Conservation (phyloP, 352 stramenopile species). For the Globisporangium apiculatum region DNA sequence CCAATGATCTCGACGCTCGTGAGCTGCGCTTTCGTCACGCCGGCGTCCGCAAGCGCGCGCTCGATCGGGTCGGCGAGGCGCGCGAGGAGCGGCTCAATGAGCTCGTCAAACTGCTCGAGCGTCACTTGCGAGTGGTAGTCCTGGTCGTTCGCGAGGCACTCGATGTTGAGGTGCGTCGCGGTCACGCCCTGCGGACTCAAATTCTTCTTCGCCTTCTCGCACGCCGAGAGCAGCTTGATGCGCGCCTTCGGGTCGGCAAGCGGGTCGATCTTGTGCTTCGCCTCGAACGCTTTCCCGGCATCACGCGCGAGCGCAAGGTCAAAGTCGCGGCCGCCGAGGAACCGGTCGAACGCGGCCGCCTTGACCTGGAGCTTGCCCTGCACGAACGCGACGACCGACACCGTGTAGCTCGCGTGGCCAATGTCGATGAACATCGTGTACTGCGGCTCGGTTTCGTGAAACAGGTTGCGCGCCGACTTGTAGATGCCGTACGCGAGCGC, state of each 20-base stretch:
- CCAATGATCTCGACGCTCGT: constrained; percentile 94
- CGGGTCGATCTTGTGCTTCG: constrained; percentile 94
- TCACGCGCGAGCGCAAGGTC: constrained; percentile 94
- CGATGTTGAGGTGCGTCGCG: constrained; percentile 94
- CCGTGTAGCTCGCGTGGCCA: constrained; percentile 91
- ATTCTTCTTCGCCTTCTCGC: constrained; percentile 99
- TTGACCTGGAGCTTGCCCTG: constrained; percentile 96
- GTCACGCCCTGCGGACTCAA: constrained; percentile 95
- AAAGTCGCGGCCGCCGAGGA: constrained; percentile 96
- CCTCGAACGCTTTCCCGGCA: constrained; percentile 92
- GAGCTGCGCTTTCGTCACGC: constrained; percentile 88
- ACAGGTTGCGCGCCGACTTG: constrained; percentile 93
- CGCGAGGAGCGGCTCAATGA: constrained; percentile 87
- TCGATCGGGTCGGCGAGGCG: constrained; percentile 84
- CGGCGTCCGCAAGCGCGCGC: constrained; percentile 80
- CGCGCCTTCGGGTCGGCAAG: constrained; percentile 90
- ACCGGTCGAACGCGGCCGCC: constrained; percentile 89
- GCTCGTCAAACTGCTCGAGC: constrained; percentile 92
- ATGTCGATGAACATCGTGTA: constrained; percentile 99
- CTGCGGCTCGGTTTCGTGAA: constrained; percentile 89
- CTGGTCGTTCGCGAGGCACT: constrained; percentile 97
- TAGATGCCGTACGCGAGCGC: constrained; percentile 95
- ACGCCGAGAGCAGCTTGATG: constrained; percentile 96
- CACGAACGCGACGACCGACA: constrained; percentile 90
- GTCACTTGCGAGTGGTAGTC: constrained; percentile 95